Base-by-base conservation (phyloP, 805 yeast species). In the Ogataea ramenticola region DNA sequence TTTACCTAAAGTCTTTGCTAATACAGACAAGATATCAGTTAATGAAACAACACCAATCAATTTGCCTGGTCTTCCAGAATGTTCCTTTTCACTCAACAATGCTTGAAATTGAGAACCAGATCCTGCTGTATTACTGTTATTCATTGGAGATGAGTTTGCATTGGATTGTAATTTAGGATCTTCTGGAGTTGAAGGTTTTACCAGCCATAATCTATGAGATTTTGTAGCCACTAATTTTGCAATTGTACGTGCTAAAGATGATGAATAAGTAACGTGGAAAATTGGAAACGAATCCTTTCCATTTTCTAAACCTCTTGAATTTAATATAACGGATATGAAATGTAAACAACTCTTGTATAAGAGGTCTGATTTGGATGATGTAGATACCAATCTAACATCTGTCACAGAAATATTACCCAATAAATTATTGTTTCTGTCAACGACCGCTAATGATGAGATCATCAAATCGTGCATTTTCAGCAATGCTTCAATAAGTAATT, bases 271-370 rank as follows among this genome's bases (percentile, higher is more conserved):
- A 22, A 91, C 96, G 61, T 91, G 96, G 74, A 91, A 91, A 35
- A 93, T 91, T 16, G 99, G 99, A 72, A 84, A 91, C 36, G 95
- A 88, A 67, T 91, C 99, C 64, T 90, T 89, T 42, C 96, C 96
- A 58, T 89, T 90, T 56, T 84, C 95, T 29, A 91, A 72, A 19
- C 99, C 99, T 58, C 96, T 81, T 44, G 82, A 82, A 50, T 85
- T 82, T 50, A 93, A 74, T 48, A 90, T 89, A 49, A 89, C 83
- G 14, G 95, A 80, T 46, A 91, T 79, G 60, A 91, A 91, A 64
- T 86, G 93, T 55, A 88, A 72, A 64, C 96, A 93, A 7, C 93
- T 74, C 60, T 85, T 82, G 56, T 83, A 82, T 46, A 91, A 71
- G 50, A 87, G 70, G 47, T 85, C 89, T 14, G 95, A 84, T 61